Conservation (phyloP, 768 basidiomycete genomes). For the Panaeolus cyanescens region DNA sequence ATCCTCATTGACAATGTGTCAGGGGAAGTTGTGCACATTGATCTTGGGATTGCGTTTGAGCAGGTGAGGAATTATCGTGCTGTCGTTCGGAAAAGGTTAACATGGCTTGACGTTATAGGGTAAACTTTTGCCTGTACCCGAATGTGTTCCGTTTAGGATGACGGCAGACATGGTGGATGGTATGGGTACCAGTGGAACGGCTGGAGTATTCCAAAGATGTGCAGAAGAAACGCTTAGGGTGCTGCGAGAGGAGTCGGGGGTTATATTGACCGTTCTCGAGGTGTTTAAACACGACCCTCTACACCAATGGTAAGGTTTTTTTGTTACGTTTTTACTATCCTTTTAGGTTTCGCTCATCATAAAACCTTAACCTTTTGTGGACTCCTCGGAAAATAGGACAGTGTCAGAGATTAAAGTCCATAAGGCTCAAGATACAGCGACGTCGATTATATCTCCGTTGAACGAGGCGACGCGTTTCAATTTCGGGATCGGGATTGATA, state of each 20-base stretch:
- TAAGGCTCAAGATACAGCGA: conserved; percentile 51
- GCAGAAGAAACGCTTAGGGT: conserved; percentile 95
- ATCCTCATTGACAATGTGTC: conserved; percentile 82
- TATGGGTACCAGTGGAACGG: conserved; percentile 85
- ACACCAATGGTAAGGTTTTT: conserved; percentile 73
- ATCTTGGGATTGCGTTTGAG: conserved; percentile 96
- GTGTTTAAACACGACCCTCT: conserved; percentile 97
- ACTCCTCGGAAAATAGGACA: conserved; percentile 49
- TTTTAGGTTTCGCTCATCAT: neutral
- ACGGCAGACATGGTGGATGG: conserved; percentile 95
- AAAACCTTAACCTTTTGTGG: neutral
- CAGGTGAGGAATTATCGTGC: conserved; percentile 51
- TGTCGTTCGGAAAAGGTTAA: neutral
- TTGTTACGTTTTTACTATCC: neutral
- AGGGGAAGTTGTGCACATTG: conserved; percentile 94
- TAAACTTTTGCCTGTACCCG: conserved; percentile 74
- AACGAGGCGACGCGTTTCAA: conserved; percentile 29
- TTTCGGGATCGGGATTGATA: conserved; percentile 58
- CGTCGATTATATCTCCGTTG: conserved; percentile 19
- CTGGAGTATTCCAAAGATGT: conserved; percentile 94
- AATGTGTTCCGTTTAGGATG: conserved; percentile 93
- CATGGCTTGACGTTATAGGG: conserved; percentile 57
- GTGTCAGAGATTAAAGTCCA: conserved; percentile 76
- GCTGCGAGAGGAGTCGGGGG: conserved; percentile 77
- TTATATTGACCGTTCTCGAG: conserved; percentile 93